Evolutionary conservation across 208 protist species (phyloP).

Genomic region (Histomonas meleagridis): DNA sequence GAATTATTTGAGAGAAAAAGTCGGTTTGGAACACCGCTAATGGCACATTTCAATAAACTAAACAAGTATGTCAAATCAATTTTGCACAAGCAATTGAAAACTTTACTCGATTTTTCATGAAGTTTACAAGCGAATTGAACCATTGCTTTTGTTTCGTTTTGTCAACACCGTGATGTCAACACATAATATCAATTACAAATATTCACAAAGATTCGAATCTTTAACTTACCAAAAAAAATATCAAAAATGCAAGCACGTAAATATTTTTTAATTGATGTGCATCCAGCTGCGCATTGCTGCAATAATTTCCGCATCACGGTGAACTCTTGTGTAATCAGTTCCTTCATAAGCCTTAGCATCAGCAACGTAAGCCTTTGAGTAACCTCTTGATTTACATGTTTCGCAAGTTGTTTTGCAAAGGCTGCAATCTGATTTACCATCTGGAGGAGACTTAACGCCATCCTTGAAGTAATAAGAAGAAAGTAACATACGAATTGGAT

Average conservation of each 20-base stretch:
- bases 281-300: slow-evolving; percentile 57
- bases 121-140: no score
- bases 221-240: not conserved
- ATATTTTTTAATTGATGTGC: slow-evolving; percentile 40
- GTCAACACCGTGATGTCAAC: no score
- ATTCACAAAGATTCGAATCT: no score
- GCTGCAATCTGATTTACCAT: not conserved
- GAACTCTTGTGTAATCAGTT: slow-evolving; percentile 54
- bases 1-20: no score
- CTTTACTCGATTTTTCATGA: no score
- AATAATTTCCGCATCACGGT: slow-evolving; percentile 53
- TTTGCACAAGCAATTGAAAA: no score
- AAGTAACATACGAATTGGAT: slow-evolving; percentile 43
- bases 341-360: not conserved
- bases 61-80: no score
- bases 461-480: slow-evolving; percentile 51
- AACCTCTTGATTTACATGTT: not conserved
- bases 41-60: no score
- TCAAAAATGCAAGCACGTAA: not conserved
- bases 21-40: no score
- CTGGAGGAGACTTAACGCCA: not conserved
- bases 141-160: no score
- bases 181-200: no score
- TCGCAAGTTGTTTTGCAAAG: not conserved
- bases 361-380: not conserved